Percentiles rank a stretch among this genome's conserved stretches.
Conservation (phyloP, 2,329 filamentous ascomycete species). For the Phialophora macrospora region DNA sequence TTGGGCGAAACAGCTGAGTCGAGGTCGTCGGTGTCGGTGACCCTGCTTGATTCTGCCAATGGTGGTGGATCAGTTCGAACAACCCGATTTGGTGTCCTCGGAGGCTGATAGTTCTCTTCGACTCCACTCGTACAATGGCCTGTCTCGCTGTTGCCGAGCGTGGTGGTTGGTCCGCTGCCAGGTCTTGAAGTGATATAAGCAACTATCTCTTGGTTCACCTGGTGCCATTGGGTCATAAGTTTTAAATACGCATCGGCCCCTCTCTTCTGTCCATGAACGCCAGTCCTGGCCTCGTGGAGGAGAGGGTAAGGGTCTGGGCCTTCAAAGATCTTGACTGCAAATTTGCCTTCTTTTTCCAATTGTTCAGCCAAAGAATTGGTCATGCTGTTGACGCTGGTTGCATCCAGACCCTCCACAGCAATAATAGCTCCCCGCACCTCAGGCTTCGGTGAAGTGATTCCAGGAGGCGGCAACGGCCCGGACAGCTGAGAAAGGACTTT, state of each 20-base stretch:
- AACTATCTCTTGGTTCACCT: constrained; percentile 72
- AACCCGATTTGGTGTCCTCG: not conserved
- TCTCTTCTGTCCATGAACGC: constrained; percentile 34
- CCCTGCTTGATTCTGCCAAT: not conserved
- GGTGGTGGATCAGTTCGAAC: not conserved
- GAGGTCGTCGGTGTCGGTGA: not conserved
- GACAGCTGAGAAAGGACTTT: constrained; percentile 76
- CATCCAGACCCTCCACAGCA: constrained; percentile 76
- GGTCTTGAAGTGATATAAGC: constrained; percentile 56
- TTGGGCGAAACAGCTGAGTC: constrained; percentile 33
- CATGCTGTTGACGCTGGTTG: constrained; percentile 67
- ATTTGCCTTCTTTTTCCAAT: constrained; percentile 59
- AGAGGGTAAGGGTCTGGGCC: constrained; percentile 46
- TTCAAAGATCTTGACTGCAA: constrained; percentile 56
- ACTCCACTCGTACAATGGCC: constrained; percentile 4
- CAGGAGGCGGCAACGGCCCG: constrained; percentile 62
- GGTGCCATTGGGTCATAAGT: constrained; percentile 75
- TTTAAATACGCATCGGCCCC: constrained; percentile 63
- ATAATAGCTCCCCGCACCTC: constrained; percentile 75
- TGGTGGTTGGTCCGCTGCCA: constrained; percentile 7
- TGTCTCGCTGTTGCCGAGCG: constrained; percentile 9
- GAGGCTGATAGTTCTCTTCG: constrained; percentile 3
- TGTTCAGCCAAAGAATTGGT: constrained; percentile 65
- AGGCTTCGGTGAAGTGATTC: constrained; percentile 43
- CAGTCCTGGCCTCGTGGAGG: constrained; percentile 16